Evolutionary conservation across 768 basidiomycete species (phyloP), one percentile per base, ranked within the genome.

Genomic region (Melanogaster broomeanus): DNA sequence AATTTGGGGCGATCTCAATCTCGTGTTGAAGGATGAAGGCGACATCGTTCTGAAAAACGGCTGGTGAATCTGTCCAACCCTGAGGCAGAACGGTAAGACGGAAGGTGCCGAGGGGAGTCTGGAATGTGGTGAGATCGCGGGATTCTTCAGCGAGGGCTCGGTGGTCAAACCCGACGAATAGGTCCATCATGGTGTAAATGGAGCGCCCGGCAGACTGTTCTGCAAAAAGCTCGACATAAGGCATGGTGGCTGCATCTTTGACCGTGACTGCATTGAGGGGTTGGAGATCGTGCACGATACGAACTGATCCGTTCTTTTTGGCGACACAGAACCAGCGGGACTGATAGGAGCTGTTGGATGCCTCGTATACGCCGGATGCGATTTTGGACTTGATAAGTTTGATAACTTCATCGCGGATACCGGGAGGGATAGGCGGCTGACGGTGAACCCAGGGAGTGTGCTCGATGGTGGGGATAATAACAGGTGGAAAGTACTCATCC

Each of bases 51-150:
- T 78, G 73, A 37, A 77, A 72, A 2, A 75, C 70, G 0, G 67
- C 65, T 0, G 70, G 67, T 0, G 73, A 75, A 30, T 77, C 74
- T 0, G 74, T 77, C 47, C 61, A 77, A 0, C 76, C 78, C 71
- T 74, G 74, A 0, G 76, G 77, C 0, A 78, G 49, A 0, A 61
- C 59, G 0, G 62, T 64, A 0, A 76, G 61, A 1, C 61, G 58
- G 0, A 74, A 48, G 0, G 67, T 57, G 4, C 74, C 73, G 2
- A 74, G 62, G 0, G 74, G 76, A 0, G 72, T 74, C 51, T 74
- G 68, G 59, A 78, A 79, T 0, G 72, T 73, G 0, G 76, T 78
- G n/a, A 73, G 56, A 38, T 78, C 74, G 16, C 69, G 52, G 0
- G 69, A 47, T 3, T 48, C 46, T 7, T 42, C 33, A 2, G 44